Base-by-base conservation (phyloP, 306 rosid species). In the Sicyos baderoa region DNA sequence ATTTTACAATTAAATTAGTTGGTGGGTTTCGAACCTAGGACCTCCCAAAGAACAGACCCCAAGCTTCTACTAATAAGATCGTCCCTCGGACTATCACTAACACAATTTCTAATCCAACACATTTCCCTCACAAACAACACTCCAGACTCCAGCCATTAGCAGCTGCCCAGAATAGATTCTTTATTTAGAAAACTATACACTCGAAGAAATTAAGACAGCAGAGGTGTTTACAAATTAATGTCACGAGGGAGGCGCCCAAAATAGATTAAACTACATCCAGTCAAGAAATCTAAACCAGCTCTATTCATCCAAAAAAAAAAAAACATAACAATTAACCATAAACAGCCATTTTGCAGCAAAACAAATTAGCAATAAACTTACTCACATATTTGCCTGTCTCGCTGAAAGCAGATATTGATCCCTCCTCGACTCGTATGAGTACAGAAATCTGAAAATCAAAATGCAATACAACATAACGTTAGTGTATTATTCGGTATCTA, bases 251-350 rank as follows among this genome's bases (percentile, higher is more conserved):
- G 21, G 18, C 47, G 55, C 71, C 51, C 71, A 15, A 47, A 48
- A 12, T 15, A 66, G 71, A 48, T 66, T 66, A 32, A 66, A 48
- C 71, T 22, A 66, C 55, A 66, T 22, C 52, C 54, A 65, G 11
- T 23, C 71, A 65, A 44, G 6, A 65, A 22, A 16, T 25, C 3
- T 4, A 32, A 32, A 32, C 37, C 37, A 32, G 4, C 37, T 32
- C 37, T 32, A 45, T 18, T 0, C 37, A 7, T 42, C 40, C 55
- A 35, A 35, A 35, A 35, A 35, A 2, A 3, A 35, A 35, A 35
- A 35, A 2, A 35, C 2, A 29, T 29, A 29, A 29, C 4, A 29
- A 29, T 29, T 0, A 37, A 37, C 21, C 51, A 37, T 37, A 37
- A 37, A 6, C 71, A 67, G 14, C 16, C 55, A 67, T 48, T 22